Conservation (phyloP, 1,284 basidiomycete species). For the Tremellales sp. region DNA sequence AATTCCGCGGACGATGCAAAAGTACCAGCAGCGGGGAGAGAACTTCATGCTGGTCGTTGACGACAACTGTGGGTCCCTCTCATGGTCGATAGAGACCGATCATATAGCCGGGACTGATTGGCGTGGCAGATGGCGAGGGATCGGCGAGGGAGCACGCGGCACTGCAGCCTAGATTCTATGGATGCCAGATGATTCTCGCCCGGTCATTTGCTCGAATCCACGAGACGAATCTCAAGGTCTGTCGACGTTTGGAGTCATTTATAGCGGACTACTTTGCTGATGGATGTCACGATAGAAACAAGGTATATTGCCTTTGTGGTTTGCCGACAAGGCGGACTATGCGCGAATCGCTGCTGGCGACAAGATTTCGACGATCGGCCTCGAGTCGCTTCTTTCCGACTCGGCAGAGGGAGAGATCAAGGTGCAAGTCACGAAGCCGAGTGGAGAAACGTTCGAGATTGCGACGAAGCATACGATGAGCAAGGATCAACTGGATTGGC, state of each 20-base stretch:
- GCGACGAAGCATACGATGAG: conserved; percentile 82
- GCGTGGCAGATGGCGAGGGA: conserved; percentile 75
- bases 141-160: conserved; percentile 85
- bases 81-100: not conserved
- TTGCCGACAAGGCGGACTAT: conserved; percentile 81
- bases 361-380: conserved; percentile 57
- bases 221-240: conserved; percentile 90
- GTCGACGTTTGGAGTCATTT: conserved; percentile 16
- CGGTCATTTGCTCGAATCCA: conserved; percentile 98
- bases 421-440: conserved; percentile 65
- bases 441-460: conserved; percentile 64
- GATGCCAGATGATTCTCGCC: conserved; percentile 76
- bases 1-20: conserved; percentile 84
- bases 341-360: conserved; percentile 76
- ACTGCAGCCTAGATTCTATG: conserved; percentile 92
- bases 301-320: conserved; percentile 87
- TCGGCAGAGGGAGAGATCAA: conserved; percentile 15
- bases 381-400: conserved; percentile 54
- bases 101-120: not conserved
- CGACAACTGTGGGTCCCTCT: conserved; percentile 58
- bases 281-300: conserved; percentile 65
- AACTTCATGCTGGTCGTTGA: conserved; percentile 96
- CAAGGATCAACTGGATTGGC: conserved; percentile 80
- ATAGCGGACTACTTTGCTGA: not conserved
- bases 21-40: conserved; percentile 71